A percentile compares a stretch with the other conserved stretches of the same genome.
These are phyloP conservation scores for Nepenthes alata DNA, from an alignment of 179 eudicot species.

Conservation along the genomic window DNA sequence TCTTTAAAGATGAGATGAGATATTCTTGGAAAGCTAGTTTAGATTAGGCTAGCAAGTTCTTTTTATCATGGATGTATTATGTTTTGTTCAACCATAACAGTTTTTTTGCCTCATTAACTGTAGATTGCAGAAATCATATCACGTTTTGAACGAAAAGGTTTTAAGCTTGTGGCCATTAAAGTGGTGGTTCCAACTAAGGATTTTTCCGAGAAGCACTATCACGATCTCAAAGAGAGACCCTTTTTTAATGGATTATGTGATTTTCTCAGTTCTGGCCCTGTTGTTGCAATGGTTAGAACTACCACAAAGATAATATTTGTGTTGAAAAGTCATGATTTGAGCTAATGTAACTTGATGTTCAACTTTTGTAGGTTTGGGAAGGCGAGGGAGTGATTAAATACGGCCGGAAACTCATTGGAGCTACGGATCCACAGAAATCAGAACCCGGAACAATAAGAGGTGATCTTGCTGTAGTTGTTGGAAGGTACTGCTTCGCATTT, in stretches of 20 bases:
- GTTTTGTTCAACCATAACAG: background rate
- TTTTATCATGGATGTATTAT: background rate
- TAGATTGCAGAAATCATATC: constrained; percentile 88
- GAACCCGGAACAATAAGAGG: constrained; percentile 99
- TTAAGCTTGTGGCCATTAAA: constrained; percentile 87
- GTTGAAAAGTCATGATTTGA: background rate
- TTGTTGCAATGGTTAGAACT: constrained; percentile 72
- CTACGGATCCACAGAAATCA: constrained; percentile 97
- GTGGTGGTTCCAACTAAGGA: constrained; percentile 70
- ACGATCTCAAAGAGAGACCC: constrained; percentile 90
- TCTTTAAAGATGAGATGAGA: background rate
- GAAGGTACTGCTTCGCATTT: constrained; percentile 44
- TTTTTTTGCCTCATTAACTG: constrained; percentile 6
- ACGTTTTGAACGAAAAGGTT: constrained; percentile 95
- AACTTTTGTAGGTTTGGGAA: constrained; percentile 77
- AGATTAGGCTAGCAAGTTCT: no score
- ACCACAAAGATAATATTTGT: background rate
- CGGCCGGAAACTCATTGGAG: constrained; percentile 94
- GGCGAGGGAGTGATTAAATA: constrained; percentile 94
- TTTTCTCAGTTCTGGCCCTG: constrained; percentile 99
- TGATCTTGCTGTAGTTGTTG: constrained; percentile 90
- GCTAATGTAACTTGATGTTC: background rate
- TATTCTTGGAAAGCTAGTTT: background rate
- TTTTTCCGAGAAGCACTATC: constrained; percentile 85
- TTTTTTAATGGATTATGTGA: constrained; percentile 88